Base-by-base conservation (phyloP, 805 yeast genomes). In the Metschnikowia picachoensis region DNA sequence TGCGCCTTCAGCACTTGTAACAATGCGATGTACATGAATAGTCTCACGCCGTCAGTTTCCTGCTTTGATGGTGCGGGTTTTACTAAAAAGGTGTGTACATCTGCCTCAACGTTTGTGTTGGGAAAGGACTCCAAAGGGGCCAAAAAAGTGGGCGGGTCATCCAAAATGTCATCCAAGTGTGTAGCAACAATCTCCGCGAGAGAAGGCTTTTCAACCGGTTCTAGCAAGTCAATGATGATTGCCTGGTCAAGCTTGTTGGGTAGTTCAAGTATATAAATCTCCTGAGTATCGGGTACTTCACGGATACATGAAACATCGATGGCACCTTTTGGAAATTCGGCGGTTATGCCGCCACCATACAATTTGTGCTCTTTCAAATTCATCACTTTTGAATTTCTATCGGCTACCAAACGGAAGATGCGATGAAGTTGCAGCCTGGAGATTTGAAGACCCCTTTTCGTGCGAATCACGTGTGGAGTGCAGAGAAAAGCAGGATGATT, bases 251-350 rank as follows among this genome's bases (percentile, higher is more conserved):
- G 47, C 30, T 55, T 48, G 14, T 39, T 65, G 39, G 72, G 59
- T 41, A 51, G 56, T 39, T 69, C 70, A n/a, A 68, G 38, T 14
- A 91, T 80, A 62, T 78, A 94, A 25, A 92, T 97, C 62, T 92
- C 99, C 61, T 94, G 98, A 1, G 90, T 82, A 59, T 94, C 97
- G 0, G 99, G 98, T 3, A 94, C 79, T 49, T 87, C 87, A 46
- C 99, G 71, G 40, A 91, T 61, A 32, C 71, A 63, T 1, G 96
- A 85, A 0, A 90, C 97, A 63, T 94, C 97, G 1, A 84, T 59
- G 40, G 84, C 72, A 0, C 77, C 78, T 1, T 54, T 47, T 0
- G 96, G 96, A 5, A 90, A 48, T 3, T 63, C 64, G 0, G 81
- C 73, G 3, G 73, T 59, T 15, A 90, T 75, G 0, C 96, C 94